Percentiles rank a stretch among this genome's conserved stretches.
phyloP scores from a whole-genome alignment of 306 rosid species.

The Fagus crenata region DNA sequence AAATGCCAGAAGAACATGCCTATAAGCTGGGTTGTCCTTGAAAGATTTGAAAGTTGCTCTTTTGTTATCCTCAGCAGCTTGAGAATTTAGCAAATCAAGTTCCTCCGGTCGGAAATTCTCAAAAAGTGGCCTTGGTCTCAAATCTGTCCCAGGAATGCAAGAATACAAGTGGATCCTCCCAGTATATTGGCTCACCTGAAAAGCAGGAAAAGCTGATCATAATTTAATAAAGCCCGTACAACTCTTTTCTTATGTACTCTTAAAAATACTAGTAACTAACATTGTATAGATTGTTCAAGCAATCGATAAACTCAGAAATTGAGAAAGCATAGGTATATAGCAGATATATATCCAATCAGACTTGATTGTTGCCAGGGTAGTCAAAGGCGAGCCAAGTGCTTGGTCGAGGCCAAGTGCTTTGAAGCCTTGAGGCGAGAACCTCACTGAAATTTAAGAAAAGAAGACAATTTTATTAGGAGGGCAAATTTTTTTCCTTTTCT shows the following conservation, averaged over 20 bases:
- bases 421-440: no score
- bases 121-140: conserved; percentile 77
- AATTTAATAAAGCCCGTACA: conserved; percentile 13
- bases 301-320: neutral
- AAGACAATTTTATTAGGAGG: no score
- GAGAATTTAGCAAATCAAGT: conserved; percentile 53
- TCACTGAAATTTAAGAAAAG: no score
- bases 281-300: neutral
- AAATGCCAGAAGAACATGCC: conserved; percentile 58
- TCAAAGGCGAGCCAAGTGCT: no score
- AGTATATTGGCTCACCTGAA: conserved; percentile 87
- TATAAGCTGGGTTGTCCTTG: conserved; percentile 48
- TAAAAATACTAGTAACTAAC: neutral
- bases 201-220: conserved; percentile 25
- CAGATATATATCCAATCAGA: neutral
- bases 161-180: conserved; percentile 91
- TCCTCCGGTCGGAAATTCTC: conserved; percentile 84
- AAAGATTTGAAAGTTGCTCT: conserved; percentile 28
- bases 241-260: neutral
- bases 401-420: no score
- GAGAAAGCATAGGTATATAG: neutral
- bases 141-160: conserved; percentile 71
- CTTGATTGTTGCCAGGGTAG: neutral
- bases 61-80: conserved; percentile 40
- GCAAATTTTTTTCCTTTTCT: no score